Evolutionary conservation across 1,139 yeast genomes (phyloP).

Genomic region (Cylindricascospora bacillispora): DNA sequence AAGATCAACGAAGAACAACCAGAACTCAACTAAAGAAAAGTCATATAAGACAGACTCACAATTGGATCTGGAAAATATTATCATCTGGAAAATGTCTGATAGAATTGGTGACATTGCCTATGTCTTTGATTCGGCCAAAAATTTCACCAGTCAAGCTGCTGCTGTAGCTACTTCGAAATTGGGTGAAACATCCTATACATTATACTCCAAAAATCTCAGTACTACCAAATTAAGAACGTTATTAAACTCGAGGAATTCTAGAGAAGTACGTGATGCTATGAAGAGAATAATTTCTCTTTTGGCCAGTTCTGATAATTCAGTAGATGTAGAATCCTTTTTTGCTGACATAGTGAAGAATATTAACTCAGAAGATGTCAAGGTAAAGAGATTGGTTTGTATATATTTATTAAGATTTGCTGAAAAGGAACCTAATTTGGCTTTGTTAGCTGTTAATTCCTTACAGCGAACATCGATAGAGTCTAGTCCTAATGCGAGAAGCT

Average conservation of each 20-base stretch:
- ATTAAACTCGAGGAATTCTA: slow-evolving; percentile 55
- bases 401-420: slow-evolving; percentile 73
- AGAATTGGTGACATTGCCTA: slow-evolving; percentile 39
- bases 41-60: no score
- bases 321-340: slow-evolving; percentile 31
- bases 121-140: slow-evolving; percentile 70
- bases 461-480: slow-evolving; percentile 71
- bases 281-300: slow-evolving; percentile 58
- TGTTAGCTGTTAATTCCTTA: slow-evolving; percentile 80
- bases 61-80: background rate
- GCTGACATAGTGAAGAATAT: slow-evolving; percentile 86
- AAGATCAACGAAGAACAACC: no score
- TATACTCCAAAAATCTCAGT: slow-evolving; percentile 32
- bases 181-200: slow-evolving; percentile 37
- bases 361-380: slow-evolving; percentile 54
- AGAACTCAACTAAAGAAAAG: no score
- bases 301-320: slow-evolving; percentile 44
- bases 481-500: slow-evolving; percentile 52
- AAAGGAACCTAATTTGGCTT: slow-evolving; percentile 74
- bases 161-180: slow-evolving; percentile 59
- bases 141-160: slow-evolving; percentile 70
- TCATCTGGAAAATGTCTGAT: slow-evolving; percentile 33
- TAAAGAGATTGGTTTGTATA: slow-evolving; percentile 66
- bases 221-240: slow-evolving; percentile 54
- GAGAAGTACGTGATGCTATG: slow-evolving; percentile 67